Percentiles rank a stretch among this genome's conserved stretches.
Conservation (phyloP, 345 rosid genomes). For the Geranium brycei region DNA sequence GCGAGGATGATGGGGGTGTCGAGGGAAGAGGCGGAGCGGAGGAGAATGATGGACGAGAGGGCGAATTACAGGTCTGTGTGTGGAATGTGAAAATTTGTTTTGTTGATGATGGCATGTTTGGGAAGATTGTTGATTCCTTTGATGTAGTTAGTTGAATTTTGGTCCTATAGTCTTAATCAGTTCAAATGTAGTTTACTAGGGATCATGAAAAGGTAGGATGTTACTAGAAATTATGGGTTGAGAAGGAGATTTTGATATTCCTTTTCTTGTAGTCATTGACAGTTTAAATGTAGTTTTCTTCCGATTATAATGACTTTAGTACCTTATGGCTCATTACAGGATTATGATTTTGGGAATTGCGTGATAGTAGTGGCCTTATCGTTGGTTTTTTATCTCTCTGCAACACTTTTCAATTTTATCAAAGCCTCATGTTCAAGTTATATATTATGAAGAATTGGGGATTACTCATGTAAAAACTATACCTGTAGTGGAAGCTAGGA, state of each 20-base stretch:
- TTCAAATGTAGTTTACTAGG: too few relatives aligned
- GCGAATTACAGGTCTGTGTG: slow-evolving; percentile 58
- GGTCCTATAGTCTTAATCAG: too few relatives aligned
- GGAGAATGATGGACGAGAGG: slow-evolving; percentile 84
- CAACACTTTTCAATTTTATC: not conserved
- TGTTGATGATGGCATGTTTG: not conserved
- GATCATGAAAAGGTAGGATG: too few relatives aligned
- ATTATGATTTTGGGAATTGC: not conserved
- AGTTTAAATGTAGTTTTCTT: not conserved
- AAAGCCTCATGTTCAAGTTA: not conserved
- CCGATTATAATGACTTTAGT: not conserved
- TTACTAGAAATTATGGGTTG: too few relatives aligned
- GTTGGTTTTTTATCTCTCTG: not conserved
- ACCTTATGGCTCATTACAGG: not conserved
- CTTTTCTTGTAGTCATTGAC: not conserved
- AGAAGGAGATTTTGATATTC: too few relatives aligned
- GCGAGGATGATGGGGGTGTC: slow-evolving; percentile 85
- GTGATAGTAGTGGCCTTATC: too few relatives aligned
- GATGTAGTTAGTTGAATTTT: not conserved
- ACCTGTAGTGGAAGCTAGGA: too few relatives aligned
- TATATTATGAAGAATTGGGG: too few relatives aligned
- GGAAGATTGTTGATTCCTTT: too few relatives aligned
- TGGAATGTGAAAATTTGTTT: not conserved
- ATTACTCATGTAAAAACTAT: too few relatives aligned
- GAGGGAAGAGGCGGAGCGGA: slow-evolving; percentile 85